These are phyloP conservation scores for Fraxinus pennsylvanica DNA, from an alignment of 257 asterid genomes.

Conservation along the genomic window DNA sequence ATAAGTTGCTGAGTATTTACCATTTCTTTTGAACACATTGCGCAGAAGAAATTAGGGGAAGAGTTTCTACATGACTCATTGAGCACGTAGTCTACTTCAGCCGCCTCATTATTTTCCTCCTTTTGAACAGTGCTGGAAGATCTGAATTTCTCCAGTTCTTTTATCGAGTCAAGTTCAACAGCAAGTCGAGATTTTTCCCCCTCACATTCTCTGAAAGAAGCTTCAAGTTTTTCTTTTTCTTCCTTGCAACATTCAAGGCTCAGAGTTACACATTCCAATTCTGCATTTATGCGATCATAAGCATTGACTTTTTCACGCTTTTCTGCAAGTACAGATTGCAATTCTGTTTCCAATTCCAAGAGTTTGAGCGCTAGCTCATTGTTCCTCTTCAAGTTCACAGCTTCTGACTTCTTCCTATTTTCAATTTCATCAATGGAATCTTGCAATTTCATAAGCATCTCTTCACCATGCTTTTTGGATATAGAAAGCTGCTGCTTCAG, in stretches of 20 bases:
- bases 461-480: slow-evolving; percentile 88
- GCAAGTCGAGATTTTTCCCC: slow-evolving; percentile 51
- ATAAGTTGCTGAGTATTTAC: slow-evolving; percentile 35
- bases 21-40: slow-evolving; percentile 5
- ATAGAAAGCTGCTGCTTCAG: slow-evolving; percentile 78
- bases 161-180: slow-evolving; percentile 52
- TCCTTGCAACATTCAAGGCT: slow-evolving; percentile 98
- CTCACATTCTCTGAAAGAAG: slow-evolving; percentile 55
- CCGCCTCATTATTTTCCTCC: slow-evolving; percentile 34
- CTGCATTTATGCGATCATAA: slow-evolving; percentile 73
- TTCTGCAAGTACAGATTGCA: slow-evolving; percentile 62
- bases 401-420: slow-evolving; percentile 81
- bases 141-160: slow-evolving; percentile 48
- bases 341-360: slow-evolving; percentile 63
- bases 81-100: slow-evolving; percentile 11
- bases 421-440: slow-evolving; percentile 89
- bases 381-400: slow-evolving; percentile 65
- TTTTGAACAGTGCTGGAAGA: slow-evolving; percentile 30
- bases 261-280: slow-evolving; percentile 86
- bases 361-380: slow-evolving; percentile 73
- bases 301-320: slow-evolving; percentile 75
- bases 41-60: slow-evolving; percentile 25
- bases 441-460: slow-evolving; percentile 88
- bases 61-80: slow-evolving; percentile 39
- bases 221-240: slow-evolving; percentile 76